These are phyloP conservation scores for Salix suchowensis DNA, from an alignment of 345 rosid genomes.

Conservation along the genomic window DNA sequence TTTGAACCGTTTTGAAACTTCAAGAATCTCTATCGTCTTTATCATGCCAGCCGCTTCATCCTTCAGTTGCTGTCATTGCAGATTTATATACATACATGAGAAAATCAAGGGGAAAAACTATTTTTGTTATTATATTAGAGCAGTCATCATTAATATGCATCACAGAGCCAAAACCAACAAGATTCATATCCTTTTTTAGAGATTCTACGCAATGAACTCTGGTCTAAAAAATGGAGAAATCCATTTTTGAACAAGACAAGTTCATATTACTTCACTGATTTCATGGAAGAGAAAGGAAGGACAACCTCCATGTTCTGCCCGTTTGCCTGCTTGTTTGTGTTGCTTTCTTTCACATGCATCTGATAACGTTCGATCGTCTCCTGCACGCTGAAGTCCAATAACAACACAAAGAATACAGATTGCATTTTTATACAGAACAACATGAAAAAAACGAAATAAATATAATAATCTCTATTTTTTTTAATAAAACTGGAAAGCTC, in stretches of 20 bases:
- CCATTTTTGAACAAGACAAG: not conserved
- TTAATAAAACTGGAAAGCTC: too few species aligned
- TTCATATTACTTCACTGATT: not conserved
- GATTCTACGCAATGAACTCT: not conserved
- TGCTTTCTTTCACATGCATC: conserved; percentile 27
- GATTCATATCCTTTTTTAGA: not conserved
- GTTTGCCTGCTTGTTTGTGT: conserved; percentile 3
- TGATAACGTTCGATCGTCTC: conserved; percentile 28
- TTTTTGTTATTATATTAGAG: too few species aligned
- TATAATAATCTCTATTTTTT: too few species aligned
- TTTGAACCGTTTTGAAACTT: conserved; percentile 60
- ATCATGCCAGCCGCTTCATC: conserved; percentile 60
- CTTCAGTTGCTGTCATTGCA: conserved; percentile 63
- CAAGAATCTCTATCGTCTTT: conserved; percentile 80
- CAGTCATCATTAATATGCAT: not conserved
- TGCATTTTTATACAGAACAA: not conserved
- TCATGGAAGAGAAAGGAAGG: not conserved
- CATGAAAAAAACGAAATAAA: not conserved
- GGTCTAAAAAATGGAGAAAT: too few species aligned
- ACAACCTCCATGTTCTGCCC: conserved; percentile 32
- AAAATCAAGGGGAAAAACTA: not conserved
- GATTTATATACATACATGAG: not conserved
- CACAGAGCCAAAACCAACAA: not conserved
- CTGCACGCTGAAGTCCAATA: conserved; percentile 27
- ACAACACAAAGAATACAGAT: not conserved